Evolutionary conservation across 768 basidiomycete genomes (phyloP).

Genomic region (Kwoniella dejecticola): DNA sequence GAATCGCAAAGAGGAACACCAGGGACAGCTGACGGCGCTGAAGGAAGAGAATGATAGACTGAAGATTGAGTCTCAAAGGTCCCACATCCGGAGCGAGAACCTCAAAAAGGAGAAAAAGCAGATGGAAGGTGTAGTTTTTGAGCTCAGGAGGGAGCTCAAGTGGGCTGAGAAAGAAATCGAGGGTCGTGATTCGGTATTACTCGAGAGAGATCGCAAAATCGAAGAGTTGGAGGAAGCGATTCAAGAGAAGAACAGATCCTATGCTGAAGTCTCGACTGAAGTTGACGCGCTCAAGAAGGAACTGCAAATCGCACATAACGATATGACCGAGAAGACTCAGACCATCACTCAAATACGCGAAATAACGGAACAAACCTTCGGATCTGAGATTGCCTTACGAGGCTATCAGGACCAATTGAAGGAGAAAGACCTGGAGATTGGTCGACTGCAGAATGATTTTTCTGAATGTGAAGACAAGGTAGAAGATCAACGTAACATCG

Average conservation of each 20-base stretch:
- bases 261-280: background rate
- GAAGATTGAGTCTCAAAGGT: background rate
- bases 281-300: background rate
- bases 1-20: background rate
- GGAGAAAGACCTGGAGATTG: background rate
- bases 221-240: background rate
- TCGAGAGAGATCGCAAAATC: background rate
- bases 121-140: slow-evolving; percentile 10
- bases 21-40: background rate
- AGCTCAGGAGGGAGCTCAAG: slow-evolving; percentile 10
- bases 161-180: slow-evolving; percentile 13
- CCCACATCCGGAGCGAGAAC: background rate
- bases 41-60: background rate
- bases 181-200: background rate
- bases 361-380: background rate
- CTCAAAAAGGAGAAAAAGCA: slow-evolving; percentile 4
- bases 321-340: slow-evolving; percentile 1
- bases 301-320: background rate
- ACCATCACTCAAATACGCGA: background rate
- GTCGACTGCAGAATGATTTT: background rate
- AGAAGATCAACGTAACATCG: background rate
- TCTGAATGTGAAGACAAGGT: background rate
- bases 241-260: background rate
- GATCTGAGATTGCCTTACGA: too few relatives aligned
- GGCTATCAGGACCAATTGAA: too few relatives aligned